Percentiles rank a stretch among this genome's conserved stretches.
These are phyloP conservation scores for Usnea hakonensis DNA, from an alignment of 495 filamentous ascomycete genomes.

Conservation along the genomic window DNA sequence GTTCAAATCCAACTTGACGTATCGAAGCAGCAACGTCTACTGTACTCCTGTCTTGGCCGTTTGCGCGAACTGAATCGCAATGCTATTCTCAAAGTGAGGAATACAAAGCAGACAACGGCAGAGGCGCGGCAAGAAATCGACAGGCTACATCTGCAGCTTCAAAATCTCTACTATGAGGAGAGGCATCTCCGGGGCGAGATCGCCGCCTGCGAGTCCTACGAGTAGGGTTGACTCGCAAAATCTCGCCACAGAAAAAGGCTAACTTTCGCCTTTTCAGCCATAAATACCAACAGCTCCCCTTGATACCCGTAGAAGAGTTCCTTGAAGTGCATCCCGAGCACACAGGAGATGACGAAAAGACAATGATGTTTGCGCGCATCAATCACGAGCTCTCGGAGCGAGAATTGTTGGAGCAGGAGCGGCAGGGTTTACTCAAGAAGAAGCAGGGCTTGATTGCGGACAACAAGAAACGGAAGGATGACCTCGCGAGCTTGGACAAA, in stretches of 20 bases:
- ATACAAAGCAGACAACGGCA: constrained; percentile 79
- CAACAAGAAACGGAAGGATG: constrained; percentile 91
- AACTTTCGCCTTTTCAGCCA: constrained; percentile 49
- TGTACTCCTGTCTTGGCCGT: constrained; percentile 71
- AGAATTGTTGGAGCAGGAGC: constrained; percentile 76
- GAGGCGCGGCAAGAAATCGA: constrained; percentile 89
- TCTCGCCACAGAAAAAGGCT: background rate
- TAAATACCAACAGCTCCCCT: constrained; percentile 74
- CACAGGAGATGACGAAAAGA: constrained; percentile 58
- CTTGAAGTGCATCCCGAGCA: constrained; percentile 70
- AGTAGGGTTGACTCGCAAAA: constrained; percentile 47
- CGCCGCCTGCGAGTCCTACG: constrained; percentile 78
- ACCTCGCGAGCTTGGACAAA: constrained; percentile 78
- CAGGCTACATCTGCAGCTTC: constrained; percentile 79
- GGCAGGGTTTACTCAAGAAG: constrained; percentile 77
- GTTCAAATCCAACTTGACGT: constrained; percentile 52
- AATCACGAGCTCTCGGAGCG: constrained; percentile 82
- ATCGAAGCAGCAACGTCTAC: constrained; percentile 69
- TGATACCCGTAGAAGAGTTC: constrained; percentile 79
- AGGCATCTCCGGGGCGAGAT: constrained; percentile 86
- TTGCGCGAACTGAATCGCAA: constrained; percentile 76
- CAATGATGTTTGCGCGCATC: constrained; percentile 85
- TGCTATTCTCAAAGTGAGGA: constrained; percentile 69
- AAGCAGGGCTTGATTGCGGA: constrained; percentile 89
- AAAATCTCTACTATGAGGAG: constrained; percentile 96